Conservation (phyloP, 1,139 yeast species). For the Diutina scorzettiae region DNA sequence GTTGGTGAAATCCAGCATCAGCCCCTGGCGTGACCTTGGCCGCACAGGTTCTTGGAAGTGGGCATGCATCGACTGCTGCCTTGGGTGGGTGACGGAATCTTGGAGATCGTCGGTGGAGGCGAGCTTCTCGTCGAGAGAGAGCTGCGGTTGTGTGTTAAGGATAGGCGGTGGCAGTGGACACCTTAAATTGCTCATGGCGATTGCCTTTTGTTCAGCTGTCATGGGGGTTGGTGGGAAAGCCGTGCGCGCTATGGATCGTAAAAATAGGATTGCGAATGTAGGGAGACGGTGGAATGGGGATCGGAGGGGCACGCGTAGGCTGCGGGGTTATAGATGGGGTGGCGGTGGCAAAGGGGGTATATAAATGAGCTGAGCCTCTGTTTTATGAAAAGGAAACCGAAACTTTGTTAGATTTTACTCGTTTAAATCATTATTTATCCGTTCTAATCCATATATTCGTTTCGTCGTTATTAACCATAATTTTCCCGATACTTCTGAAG, state of each 20-base stretch:
- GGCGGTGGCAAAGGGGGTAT: no score
- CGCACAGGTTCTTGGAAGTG: neutral
- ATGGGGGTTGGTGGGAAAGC: neutral
- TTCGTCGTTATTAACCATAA: no score
- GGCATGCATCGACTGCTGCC: neutral
- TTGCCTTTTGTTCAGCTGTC: neutral
- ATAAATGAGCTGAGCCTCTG: no score
- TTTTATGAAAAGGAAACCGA: no score
- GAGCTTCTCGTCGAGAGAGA: neutral
- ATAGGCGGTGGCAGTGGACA: constrained; percentile 5
- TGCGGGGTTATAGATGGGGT: no score
- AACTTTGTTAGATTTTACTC: no score
- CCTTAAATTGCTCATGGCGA: constrained; percentile 2
- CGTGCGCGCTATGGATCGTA: no score
- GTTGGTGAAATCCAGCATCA: neutral
- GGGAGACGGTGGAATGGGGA: no score
- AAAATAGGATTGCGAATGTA: no score
- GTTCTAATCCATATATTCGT: no score
- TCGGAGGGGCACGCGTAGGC: no score
- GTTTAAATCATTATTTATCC: no score
- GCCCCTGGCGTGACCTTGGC: neutral
- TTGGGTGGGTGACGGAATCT: neutral
- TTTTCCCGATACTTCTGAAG: neutral
- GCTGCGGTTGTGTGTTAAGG: neutral
- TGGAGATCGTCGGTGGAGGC: neutral